Conservation (phyloP, 106 monocot genomes). For the Ottelia alismoides region DNA sequence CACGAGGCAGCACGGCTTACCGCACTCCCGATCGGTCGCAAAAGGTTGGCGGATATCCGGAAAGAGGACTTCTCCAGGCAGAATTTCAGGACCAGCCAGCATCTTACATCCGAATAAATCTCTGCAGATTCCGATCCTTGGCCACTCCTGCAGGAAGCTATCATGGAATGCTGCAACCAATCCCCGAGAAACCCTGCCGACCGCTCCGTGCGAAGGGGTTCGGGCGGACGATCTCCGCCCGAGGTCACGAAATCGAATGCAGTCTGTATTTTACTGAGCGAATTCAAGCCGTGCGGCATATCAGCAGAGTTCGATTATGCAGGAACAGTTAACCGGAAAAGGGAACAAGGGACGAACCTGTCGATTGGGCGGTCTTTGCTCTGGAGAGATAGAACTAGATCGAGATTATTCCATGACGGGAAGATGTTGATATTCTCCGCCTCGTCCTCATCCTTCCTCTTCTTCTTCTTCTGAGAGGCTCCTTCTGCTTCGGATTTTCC, state of each 20-base stretch:
- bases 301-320: background rate
- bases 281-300: too few species aligned
- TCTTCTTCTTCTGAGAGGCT: background rate
- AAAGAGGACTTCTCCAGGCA: slow-evolving; percentile 39
- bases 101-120: slow-evolving; percentile 50
- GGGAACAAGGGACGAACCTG: slow-evolving; percentile 25
- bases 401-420: slow-evolving; percentile 44
- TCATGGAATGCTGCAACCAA: slow-evolving; percentile 58
- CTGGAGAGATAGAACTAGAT: slow-evolving; percentile 62
- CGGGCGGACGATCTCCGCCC: too few species aligned
- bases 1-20: slow-evolving; percentile 7
- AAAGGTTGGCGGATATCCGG: slow-evolving; percentile 34
- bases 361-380: slow-evolving; percentile 28
- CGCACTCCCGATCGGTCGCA: slow-evolving; percentile 33
- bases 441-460: background rate
- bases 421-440: background rate
- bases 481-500: background rate
- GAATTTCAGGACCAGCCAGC: slow-evolving; percentile 55
- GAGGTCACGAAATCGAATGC: slow-evolving; percentile 46
- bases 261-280: slow-evolving; percentile 64
- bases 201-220: slow-evolving; percentile 24
- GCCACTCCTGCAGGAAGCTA: slow-evolving; percentile 16
- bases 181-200: slow-evolving; percentile 34
- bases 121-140: slow-evolving; percentile 20
- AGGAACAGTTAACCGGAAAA: background rate